Conservation (phyloP, 306 rosid genomes). For the Begonia peltatifolia region DNA sequence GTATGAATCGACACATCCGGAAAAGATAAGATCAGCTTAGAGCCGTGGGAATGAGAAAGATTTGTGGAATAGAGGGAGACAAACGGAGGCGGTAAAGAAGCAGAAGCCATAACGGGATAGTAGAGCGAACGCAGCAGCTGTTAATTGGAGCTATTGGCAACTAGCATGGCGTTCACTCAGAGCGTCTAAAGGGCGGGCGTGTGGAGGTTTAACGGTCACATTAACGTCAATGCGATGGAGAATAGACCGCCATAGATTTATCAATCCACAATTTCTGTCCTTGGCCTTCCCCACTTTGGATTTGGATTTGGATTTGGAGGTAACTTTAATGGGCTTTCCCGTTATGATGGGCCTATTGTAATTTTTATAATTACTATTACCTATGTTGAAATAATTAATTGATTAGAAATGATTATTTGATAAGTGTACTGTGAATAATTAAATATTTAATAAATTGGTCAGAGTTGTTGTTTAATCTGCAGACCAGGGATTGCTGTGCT, state of each 20-base stretch:
- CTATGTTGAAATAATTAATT: too few relatives aligned
- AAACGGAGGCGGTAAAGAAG: slow-evolving; percentile 27
- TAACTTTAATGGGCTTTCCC: background rate
- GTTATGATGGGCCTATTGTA: background rate
- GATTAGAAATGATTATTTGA: too few relatives aligned
- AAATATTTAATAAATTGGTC: too few relatives aligned
- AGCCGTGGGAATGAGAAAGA: slow-evolving; percentile 18
- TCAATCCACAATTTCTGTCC: slow-evolving; percentile 6
- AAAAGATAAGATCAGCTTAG: slow-evolving; percentile 26
- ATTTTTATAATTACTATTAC: too few relatives aligned
- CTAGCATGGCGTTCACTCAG: slow-evolving; percentile 4
- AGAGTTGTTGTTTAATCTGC: too few relatives aligned
- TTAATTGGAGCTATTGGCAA: too few relatives aligned
- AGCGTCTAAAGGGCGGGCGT: background rate
- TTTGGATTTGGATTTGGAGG: slow-evolving; percentile 10
- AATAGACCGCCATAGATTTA: background rate
- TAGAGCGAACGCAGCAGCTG: too few relatives aligned
- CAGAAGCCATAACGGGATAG: slow-evolving; percentile 31
- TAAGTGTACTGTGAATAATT: too few relatives aligned
- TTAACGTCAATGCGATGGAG: slow-evolving; percentile 7
- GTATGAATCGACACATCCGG: slow-evolving; percentile 17
- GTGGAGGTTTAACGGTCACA: slow-evolving; percentile 9
- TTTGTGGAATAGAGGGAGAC: slow-evolving; percentile 10
- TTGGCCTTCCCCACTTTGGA: background rate
- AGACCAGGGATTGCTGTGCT: too few relatives aligned